Evolutionary conservation across 2,329 filamentous ascomycete genomes (phyloP).

Genomic region (Celoporthe dispersa): DNA sequence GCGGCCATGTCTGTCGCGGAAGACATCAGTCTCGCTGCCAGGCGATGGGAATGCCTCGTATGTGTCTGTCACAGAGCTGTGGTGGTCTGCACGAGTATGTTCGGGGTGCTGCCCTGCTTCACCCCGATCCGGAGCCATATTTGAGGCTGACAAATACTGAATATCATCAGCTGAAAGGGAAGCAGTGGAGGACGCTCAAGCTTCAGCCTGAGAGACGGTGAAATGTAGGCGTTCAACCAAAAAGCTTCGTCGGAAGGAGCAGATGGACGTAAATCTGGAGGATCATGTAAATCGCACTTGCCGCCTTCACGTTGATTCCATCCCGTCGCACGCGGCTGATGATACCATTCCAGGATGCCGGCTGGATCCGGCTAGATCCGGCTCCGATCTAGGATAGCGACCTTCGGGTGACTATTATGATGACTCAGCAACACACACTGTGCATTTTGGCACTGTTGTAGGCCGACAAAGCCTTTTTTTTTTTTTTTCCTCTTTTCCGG

Average conservation of each 20-base stretch:
- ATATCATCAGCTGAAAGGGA: not conserved
- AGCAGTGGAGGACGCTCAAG: not conserved
- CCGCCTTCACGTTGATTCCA: not conserved
- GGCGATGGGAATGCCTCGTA: not conserved
- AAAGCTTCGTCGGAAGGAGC: not conserved
- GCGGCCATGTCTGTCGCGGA: not conserved
- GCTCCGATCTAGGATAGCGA: not conserved
- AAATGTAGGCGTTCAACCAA: not conserved
- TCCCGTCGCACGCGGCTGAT: constrained; percentile 14
- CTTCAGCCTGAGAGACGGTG: not conserved
- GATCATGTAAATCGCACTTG: not conserved
- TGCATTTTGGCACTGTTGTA: too few relatives aligned
- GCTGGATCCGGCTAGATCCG: constrained; percentile 1
- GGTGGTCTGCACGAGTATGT: not conserved
- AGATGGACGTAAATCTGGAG: not conserved
- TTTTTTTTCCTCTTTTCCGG: too few relatives aligned
- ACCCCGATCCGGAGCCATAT: constrained; percentile 29
- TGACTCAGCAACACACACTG: not conserved
- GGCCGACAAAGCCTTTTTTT: too few relatives aligned
- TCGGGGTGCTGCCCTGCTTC: not conserved
- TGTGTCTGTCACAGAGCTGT: not conserved
- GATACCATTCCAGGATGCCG: constrained; percentile 22
- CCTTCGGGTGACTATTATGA: not conserved
- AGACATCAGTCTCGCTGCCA: not conserved
- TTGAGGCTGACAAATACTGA: not conserved